Conservation (phyloP, 495 filamentous ascomycete species). For the Neurospora sp. region DNA sequence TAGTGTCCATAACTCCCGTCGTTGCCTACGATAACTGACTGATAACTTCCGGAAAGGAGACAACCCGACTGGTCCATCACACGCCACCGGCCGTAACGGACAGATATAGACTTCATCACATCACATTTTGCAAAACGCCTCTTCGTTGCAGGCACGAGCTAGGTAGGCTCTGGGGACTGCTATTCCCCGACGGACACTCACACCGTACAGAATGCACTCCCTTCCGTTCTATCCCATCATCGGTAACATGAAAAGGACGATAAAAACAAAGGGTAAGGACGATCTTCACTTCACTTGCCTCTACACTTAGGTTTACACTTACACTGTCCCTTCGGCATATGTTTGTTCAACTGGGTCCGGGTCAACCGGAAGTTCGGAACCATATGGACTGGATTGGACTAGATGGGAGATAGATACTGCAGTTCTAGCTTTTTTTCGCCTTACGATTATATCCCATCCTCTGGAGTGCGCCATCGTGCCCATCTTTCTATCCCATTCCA, state of each 20-base stretch:
- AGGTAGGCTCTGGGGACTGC: background rate
- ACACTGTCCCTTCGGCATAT: background rate
- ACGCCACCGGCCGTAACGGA: background rate
- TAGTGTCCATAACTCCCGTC: background rate
- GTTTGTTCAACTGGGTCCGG: background rate
- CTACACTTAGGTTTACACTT: background rate
- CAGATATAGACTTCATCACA: background rate
- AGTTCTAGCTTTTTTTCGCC: background rate
- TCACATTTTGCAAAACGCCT: background rate
- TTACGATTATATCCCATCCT: background rate
- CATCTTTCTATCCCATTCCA: background rate
- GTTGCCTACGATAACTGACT: background rate
- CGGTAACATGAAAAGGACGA: background rate
- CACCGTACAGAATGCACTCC: background rate
- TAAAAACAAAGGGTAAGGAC: background rate
- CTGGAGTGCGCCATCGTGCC: background rate
- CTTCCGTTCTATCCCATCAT: background rate
- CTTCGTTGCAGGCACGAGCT: background rate
- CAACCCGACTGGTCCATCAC: background rate
- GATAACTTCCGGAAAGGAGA: background rate
- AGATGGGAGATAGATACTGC: background rate
- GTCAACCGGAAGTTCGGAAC: background rate
- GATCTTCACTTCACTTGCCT: background rate
- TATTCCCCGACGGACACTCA: background rate
- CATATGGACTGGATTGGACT: background rate